Evolutionary conservation across 2,329 filamentous ascomycete species (phyloP), one percentile per base, ranked within the genome.

Genomic region (Hysterium pulicare): DNA sequence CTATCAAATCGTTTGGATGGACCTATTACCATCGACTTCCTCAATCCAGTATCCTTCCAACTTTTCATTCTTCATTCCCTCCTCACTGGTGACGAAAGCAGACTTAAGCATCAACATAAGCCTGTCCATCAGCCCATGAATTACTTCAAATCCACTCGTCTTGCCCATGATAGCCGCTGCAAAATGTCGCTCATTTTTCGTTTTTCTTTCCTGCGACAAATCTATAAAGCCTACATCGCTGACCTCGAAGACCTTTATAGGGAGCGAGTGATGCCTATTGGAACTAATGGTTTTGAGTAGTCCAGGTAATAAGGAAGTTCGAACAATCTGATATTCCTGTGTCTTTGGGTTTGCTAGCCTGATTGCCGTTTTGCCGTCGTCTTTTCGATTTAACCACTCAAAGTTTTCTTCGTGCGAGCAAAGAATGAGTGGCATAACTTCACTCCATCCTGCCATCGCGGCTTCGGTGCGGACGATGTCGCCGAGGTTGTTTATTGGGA

Each of bases 391-490:
- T 39, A 98, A 76, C 86, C 88, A 96, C 46, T 78, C 84, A 67
- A 97, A 98, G 74, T 98, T 98, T 77, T 98, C 93, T 61, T 97
- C 91, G 67, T 96, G 90, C 34, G 89, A 95, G 77, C 93, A 98
- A 42, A 98, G 81, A 54, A 95, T 97, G 21, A 98, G 77, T 20
- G 93, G 91, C 80, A 98, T 84, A 42, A 95, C 91, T 73, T 98
- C 93, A 42, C 82, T 85, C 93, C 93, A 98, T 46, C 93, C 93
- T 5, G 91, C 86, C 82, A 95, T 93, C 41, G 90, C 91, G 38
- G 87, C 81, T 68, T 98, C 93, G 41, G 83, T 73, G 41, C 93
- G 86, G 46, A 97, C 81, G 54, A 97, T 95, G 60, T 98, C 94
- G 47, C 79, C 79, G 31, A 98, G 84, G 72, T 96, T 97, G 78